These are phyloP conservation scores for Eutypa lata DNA, from an alignment of 2,329 filamentous ascomycete genomes.

Conservation along the genomic window DNA sequence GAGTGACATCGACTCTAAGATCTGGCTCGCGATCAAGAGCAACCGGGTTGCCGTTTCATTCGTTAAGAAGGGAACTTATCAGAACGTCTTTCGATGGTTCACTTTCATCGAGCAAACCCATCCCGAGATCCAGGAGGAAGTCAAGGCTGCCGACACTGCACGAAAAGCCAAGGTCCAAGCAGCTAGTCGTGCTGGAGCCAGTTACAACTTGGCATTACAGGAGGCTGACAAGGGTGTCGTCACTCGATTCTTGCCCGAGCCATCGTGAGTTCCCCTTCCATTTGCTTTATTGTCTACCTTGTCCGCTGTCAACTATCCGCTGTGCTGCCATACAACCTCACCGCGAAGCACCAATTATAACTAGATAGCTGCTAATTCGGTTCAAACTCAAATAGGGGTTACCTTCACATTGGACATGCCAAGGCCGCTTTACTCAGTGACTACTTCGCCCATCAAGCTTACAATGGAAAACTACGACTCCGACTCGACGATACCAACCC, in stretches of 20 bases:
- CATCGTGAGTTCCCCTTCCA: conserved; percentile 61
- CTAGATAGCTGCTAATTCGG: neutral
- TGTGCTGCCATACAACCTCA: too few relatives aligned
- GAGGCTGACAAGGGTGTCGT: conserved; percentile 87
- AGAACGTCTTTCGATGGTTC: conserved; percentile 84
- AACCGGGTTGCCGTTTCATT: conserved; percentile 83
- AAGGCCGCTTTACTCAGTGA: conserved; percentile 93
- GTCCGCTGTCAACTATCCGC: too few relatives aligned
- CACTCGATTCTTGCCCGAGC: conserved; percentile 90
- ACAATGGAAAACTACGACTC: conserved; percentile 85
- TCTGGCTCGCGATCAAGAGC: conserved; percentile 79
- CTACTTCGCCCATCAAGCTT: conserved; percentile 92
- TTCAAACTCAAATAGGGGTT: conserved; percentile 51
- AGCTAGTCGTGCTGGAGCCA: conserved; percentile 73
- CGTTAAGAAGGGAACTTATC: conserved; percentile 72
- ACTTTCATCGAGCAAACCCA: conserved; percentile 78
- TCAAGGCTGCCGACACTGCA: conserved; percentile 68
- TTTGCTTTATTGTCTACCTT: too few relatives aligned
- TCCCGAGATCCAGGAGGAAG: conserved; percentile 68
- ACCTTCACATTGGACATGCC: conserved; percentile 92
- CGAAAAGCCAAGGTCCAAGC: conserved; percentile 66
- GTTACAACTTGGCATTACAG: conserved; percentile 83
- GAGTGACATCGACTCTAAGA: conserved; percentile 71
- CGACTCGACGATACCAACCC: conserved; percentile 98
- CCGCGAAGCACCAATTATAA: too few relatives aligned